These are phyloP conservation scores for Eucalyptus sp. DNA, from an alignment of 345 rosid species.

Conservation along the genomic window DNA sequence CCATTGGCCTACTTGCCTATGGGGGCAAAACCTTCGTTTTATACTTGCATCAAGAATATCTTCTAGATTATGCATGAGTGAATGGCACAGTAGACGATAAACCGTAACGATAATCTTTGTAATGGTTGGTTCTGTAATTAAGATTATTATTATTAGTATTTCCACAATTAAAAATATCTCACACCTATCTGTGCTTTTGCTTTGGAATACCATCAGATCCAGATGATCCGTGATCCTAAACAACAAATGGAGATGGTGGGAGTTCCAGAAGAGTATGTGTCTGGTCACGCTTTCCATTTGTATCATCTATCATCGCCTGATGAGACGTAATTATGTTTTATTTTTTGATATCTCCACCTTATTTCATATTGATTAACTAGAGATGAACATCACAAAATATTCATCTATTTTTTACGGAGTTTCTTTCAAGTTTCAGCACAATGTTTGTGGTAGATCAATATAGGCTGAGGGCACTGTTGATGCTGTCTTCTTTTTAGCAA, in stretches of 20 bases:
- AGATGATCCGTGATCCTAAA: slow-evolving; percentile 72
- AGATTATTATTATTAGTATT: not conserved
- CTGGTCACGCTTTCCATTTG: slow-evolving; percentile 88
- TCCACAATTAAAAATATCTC: not conserved
- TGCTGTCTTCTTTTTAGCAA: slow-evolving; percentile 74
- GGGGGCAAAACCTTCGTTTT: not conserved
- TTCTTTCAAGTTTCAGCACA: slow-evolving; percentile 94
- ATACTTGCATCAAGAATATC: not conserved
- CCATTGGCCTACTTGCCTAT: not conserved
- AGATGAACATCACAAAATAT: not conserved
- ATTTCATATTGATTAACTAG: not conserved
- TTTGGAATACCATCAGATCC: slow-evolving; percentile 24
- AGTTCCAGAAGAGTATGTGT: slow-evolving; percentile 72
- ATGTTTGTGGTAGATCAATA: slow-evolving; percentile 90
- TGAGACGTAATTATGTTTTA: slow-evolving; percentile 40
- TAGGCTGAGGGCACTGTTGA: slow-evolving; percentile 94
- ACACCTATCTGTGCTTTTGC: not conserved
- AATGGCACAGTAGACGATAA: not conserved
- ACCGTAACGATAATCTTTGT: not conserved
- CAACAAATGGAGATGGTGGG: slow-evolving; percentile 83
- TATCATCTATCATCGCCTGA: slow-evolving; percentile 85
- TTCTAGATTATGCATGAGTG: not conserved
- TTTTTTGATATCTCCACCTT: not conserved
- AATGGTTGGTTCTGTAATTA: not conserved
- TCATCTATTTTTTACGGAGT: slow-evolving; percentile 30